Conservation (phyloP, 2,329 filamentous ascomycete species). For the Diaporthe citrichinensis region DNA sequence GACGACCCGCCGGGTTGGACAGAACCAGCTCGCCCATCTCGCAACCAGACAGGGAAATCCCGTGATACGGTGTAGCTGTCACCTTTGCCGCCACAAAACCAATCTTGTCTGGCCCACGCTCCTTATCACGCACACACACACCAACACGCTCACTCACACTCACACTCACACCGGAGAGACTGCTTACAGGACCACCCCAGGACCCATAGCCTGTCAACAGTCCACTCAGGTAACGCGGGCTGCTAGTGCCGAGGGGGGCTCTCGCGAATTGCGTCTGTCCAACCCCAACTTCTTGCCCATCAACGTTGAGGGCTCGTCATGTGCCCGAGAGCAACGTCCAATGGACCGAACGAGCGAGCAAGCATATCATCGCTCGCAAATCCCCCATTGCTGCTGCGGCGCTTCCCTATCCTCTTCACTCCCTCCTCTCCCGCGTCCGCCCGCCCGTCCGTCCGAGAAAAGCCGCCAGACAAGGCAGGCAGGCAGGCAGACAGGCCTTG, state of each 20-base stretch:
- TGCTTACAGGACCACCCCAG: conserved; percentile 27
- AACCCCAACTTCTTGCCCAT: conserved; percentile 30
- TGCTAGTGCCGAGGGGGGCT: conserved; percentile 28
- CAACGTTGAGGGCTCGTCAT: conserved; percentile 26
- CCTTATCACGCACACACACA: background rate
- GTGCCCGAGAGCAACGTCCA: conserved; percentile 6
- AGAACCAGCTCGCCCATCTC: conserved; percentile 5
- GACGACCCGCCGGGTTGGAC: conserved; percentile 24
- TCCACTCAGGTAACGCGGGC: conserved; percentile 17
- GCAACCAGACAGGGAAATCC: conserved; percentile 30
- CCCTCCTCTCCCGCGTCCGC: background rate
- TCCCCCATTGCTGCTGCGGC: background rate
- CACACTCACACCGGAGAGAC: background rate
- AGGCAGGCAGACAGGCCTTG: conserved; percentile 21
- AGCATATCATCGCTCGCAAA: conserved; percentile 13
- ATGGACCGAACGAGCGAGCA: background rate
- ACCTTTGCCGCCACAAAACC: conserved; percentile 20
- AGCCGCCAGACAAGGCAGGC: background rate
- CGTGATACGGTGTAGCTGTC: conserved; percentile 29
- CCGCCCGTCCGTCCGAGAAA: background rate
- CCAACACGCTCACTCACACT: background rate
- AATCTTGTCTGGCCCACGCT: background rate
- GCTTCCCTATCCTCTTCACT: background rate
- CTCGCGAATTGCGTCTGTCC: conserved; percentile 26
- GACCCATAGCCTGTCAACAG: conserved; percentile 9